Evolutionary conservation across 2,329 filamentous ascomycete species (phyloP), one percentile per base, ranked within the genome.

Genomic region (Pseudocercospora macadamiae): DNA sequence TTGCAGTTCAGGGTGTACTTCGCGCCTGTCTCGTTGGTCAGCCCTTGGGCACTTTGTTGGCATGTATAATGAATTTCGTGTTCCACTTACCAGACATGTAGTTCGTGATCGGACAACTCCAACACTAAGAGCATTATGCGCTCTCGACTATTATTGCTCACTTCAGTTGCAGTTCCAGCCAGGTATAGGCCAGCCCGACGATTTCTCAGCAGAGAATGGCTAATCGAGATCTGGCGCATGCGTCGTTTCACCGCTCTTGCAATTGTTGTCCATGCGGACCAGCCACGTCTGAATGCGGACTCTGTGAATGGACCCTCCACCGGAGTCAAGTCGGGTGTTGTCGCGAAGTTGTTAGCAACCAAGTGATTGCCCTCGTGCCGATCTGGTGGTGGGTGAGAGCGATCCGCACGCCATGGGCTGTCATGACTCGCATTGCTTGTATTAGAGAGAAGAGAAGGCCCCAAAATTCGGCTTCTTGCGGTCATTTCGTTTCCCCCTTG

Each of bases 71-170:
- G 23, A 23, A 21, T 47, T 47, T 4, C 2, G 8, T 1, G 23
- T 12, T 21, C 37, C 16, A 47, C 42, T 28, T 14, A 47, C 42
- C 42, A 47, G 10, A 19, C 14, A 26, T 47, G 21, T 14, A 47
- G 14, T 9, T 47, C 42, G n/a, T 14, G 23, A 26, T 19, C 14
- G 14, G 19, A 26, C 5, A 47, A 21, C 42, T 47, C 42, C 14
- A 47, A 14, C 23, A 47, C 42, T n/a, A 47, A 21, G 10, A 47
- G 42, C 42, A 47, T 47, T 4, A 47, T 47, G n/a, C 42, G 42
- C 26, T 47, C 42, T 19, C 42, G 42, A 26, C 23, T 12, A 9
- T 23, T 25, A 26, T 47, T 21, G 9, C 19, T 14, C 19, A 47
- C 26, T 6, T 47, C 42, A 14, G 21, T 14, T 25, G 42, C 42